phyloP scores from a whole-genome alignment of 1,284 basidiomycete species.

The Veloboletus limbatus region DNA sequence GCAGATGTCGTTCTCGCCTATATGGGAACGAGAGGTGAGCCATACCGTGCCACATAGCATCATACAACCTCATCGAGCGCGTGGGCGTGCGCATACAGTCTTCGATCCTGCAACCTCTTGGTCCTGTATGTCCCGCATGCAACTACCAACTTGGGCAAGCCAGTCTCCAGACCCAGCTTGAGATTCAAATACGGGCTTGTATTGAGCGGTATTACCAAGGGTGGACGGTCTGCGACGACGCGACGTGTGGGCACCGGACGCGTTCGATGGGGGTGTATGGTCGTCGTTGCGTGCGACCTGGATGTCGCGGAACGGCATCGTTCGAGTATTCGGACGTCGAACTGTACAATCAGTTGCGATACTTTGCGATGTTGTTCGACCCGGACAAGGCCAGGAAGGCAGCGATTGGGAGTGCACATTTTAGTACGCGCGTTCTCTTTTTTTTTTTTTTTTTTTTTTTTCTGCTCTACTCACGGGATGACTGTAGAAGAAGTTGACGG shows the following conservation, averaged over 20 bases:
- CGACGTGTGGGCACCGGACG: slow-evolving; percentile 81
- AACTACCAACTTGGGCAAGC: slow-evolving; percentile 48
- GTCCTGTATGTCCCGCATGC: slow-evolving; percentile 65
- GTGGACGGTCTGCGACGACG: slow-evolving; percentile 87
- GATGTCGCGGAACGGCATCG: slow-evolving; percentile 66
- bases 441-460: slow-evolving; percentile 6
- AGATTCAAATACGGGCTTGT: slow-evolving; percentile 76
- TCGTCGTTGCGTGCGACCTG: slow-evolving; percentile 66
- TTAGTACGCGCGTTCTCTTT: slow-evolving; percentile 42
- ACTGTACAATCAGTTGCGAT: slow-evolving; percentile 86
- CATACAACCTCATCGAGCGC: neutral
- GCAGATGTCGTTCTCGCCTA: slow-evolving; percentile 60
- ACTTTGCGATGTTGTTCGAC: slow-evolving; percentile 78
- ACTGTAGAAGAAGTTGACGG: slow-evolving; percentile 54
- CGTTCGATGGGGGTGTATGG: slow-evolving; percentile 93
- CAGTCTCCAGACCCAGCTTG: slow-evolving; percentile 82
- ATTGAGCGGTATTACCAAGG: slow-evolving; percentile 87
- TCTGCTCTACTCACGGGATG: slow-evolving; percentile 2
- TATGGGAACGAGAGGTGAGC: slow-evolving; percentile 64
- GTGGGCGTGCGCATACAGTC: slow-evolving; percentile 38
- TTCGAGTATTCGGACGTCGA: slow-evolving; percentile 86
- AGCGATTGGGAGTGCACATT: slow-evolving; percentile 44
- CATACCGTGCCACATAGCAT: neutral
- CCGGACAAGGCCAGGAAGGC: slow-evolving; percentile 58
- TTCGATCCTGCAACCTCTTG: slow-evolving; percentile 49